Conservation (phyloP, 495 filamentous ascomycete genomes). For the Astrocystis sublimbata region DNA sequence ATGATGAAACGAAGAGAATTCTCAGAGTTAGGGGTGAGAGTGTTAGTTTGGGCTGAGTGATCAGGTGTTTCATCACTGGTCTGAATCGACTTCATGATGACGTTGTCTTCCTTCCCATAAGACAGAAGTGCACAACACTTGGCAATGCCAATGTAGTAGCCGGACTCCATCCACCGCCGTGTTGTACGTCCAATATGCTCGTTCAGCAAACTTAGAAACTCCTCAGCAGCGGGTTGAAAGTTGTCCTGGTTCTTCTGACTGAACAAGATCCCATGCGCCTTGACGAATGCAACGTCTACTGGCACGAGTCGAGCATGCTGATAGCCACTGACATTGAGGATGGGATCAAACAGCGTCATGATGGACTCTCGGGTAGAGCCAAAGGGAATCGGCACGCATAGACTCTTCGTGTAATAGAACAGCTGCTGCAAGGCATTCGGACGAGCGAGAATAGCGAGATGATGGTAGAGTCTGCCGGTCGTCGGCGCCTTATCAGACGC, state of each 20-base stretch:
- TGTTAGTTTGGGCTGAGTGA: not conserved
- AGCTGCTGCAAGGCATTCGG: slow-evolving; percentile 70
- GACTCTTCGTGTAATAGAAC: slow-evolving; percentile 58
- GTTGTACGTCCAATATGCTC: slow-evolving; percentile 59
- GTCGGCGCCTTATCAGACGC: slow-evolving; percentile 68
- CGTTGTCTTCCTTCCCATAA: slow-evolving; percentile 42
- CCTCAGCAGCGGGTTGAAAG: slow-evolving; percentile 48
- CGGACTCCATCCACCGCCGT: slow-evolving; percentile 64
- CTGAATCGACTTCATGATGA: slow-evolving; percentile 35
- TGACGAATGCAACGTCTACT: slow-evolving; percentile 58
- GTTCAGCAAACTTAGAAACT: slow-evolving; percentile 58
- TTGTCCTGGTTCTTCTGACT: slow-evolving; percentile 48
- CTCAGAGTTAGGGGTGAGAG: slow-evolving; percentile 23
- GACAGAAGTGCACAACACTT: slow-evolving; percentile 42
- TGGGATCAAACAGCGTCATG: slow-evolving; percentile 67
- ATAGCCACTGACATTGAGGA: slow-evolving; percentile 50
- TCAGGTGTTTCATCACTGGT: slow-evolving; percentile 18
- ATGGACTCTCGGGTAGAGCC: slow-evolving; percentile 66
- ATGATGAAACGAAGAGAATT: slow-evolving; percentile 30
- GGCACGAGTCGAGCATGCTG: slow-evolving; percentile 31
- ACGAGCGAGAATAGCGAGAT: slow-evolving; percentile 75
- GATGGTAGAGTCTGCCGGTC: slow-evolving; percentile 73
- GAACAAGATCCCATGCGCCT: slow-evolving; percentile 69
- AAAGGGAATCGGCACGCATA: slow-evolving; percentile 57
- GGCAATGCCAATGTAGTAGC: slow-evolving; percentile 63